Conservation (phyloP, 352 stramenopile genomes). For the Globisporangium paddicum region DNA sequence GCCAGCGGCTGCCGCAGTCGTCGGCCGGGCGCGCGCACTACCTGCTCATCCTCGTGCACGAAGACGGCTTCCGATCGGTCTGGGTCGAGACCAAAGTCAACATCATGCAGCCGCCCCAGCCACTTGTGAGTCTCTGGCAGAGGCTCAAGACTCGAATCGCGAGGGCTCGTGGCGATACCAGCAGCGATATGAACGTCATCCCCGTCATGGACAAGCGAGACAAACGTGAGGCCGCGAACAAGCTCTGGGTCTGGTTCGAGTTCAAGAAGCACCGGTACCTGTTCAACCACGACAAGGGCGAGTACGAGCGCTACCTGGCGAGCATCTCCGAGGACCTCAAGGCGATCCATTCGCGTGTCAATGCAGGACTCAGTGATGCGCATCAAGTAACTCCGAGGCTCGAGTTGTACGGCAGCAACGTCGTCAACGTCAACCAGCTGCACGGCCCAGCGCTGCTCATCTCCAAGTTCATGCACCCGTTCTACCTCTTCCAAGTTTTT, state of each 20-base stretch:
- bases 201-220: too few species aligned
- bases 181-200: too few species aligned
- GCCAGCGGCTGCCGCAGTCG: too few species aligned
- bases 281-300: conserved; percentile 40
- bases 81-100: too few species aligned
- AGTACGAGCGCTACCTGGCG: conserved; percentile 50
- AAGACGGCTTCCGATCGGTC: too few species aligned
- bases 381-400: conserved; percentile 11
- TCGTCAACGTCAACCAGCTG: conserved; percentile 37
- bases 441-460: conserved; percentile 35
- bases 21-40: too few species aligned
- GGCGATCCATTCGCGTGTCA: conserved; percentile 17
- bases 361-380: conserved; percentile 24
- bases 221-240: too few species aligned
- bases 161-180: too few species aligned
- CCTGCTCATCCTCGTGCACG: too few species aligned
- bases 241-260: conserved; percentile 64
- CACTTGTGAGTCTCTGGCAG: too few species aligned
- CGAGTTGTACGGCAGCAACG: conserved; percentile 42
- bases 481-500: conserved; percentile 75
- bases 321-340: conserved; percentile 23
- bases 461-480: conserved; percentile 63
- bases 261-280: conserved; percentile 68
- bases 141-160: too few species aligned
- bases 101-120: too few species aligned